Base-by-base conservation (phyloP, 2,329 filamentous ascomycete genomes). In the Simplicillium aogashimaense region DNA sequence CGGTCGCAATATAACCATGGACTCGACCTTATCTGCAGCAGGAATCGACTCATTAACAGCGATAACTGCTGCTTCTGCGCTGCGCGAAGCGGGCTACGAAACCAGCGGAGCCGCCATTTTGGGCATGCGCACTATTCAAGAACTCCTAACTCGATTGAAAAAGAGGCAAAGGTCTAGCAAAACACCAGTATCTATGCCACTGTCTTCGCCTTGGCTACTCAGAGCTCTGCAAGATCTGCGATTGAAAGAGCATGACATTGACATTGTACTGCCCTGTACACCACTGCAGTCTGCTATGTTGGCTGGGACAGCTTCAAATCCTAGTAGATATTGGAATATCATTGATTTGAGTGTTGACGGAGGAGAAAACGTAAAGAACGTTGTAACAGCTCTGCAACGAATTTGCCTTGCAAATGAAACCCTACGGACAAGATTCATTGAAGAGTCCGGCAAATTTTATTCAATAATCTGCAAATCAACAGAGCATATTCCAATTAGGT, bases 211-310 rank as follows among this genome's bases (percentile, higher is more conserved):
- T 25, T 25, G 20, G 20, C 20, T 25, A 6, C 20, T 9, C 9
- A 25, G 20, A 25, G 20, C 9, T 25, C 20, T 25, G 9, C 20
- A 9, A 25, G 20, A 25, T 25, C 20, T 25, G 5, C 9, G 20
- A 5, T 5, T 25, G 20, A 25, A 57, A 7, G 31, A 47, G 8
- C 44, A 51, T 2, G 41, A 57, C 3, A 45, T 67, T 9, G 59
- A 68, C 29, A 58, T 64, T 17, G 51, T 80, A n/a, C 54, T 71
- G 14, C 70, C 71, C 4, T 92, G 86, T 55, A 89, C 81, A 4
- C 72, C 79, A 12, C 66, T 92, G 9, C 89, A 95, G 51, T 64
- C 72, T 14, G 80, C 86, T 2, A 94, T 95, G 86, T 67, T 95
- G 13, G 69, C 76, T 0, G 86, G 94, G 60, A 89, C 86, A 1